Percentiles rank a stretch among this genome's conserved stretches.
These are phyloP conservation scores for Beauveria varroae DNA, from an alignment of 2,329 filamentous ascomycete species.

Conservation along the genomic window DNA sequence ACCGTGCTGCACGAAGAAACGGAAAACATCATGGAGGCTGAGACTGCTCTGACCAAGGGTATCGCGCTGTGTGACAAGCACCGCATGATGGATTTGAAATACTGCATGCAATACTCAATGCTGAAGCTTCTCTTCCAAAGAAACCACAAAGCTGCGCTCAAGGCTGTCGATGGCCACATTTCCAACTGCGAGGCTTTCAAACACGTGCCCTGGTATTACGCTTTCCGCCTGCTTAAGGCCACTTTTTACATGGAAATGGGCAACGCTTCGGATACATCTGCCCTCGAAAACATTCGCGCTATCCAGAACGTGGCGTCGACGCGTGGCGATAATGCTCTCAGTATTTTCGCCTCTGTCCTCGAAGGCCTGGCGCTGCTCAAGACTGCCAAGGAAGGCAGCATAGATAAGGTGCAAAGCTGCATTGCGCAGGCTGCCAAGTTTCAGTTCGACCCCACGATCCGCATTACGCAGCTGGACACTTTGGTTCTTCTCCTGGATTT, in stretches of 20 bases:
- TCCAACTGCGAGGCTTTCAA: conserved; percentile 60
- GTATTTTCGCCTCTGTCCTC: conserved; percentile 56
- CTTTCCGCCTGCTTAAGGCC: conserved; percentile 66
- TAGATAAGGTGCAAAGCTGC: conserved; percentile 64
- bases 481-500: conserved; percentile 63
- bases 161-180: conserved; percentile 62
- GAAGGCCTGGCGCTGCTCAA: conserved; percentile 64
- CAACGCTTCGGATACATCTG: conserved; percentile 52
- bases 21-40: conserved; percentile 65
- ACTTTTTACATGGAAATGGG: conserved; percentile 58
- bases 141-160: conserved; percentile 65
- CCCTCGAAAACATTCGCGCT: conserved; percentile 61
- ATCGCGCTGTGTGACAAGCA: conserved; percentile 60
- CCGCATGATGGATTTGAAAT: conserved; percentile 56
- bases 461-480: conserved; percentile 59
- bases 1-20: conserved; percentile 67
- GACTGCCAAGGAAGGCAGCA: conserved; percentile 53
- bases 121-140: conserved; percentile 63
- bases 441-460: conserved; percentile 57
- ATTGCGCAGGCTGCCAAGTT: conserved; percentile 67
- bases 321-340: conserved; percentile 55
- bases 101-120: conserved; percentile 68
- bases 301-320: conserved; percentile 53
- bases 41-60: conserved; percentile 64
- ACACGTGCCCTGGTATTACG: conserved; percentile 67